These are phyloP conservation scores for Puccinia novopanici DNA, from an alignment of 1,284 basidiomycete species.

Conservation along the genomic window DNA sequence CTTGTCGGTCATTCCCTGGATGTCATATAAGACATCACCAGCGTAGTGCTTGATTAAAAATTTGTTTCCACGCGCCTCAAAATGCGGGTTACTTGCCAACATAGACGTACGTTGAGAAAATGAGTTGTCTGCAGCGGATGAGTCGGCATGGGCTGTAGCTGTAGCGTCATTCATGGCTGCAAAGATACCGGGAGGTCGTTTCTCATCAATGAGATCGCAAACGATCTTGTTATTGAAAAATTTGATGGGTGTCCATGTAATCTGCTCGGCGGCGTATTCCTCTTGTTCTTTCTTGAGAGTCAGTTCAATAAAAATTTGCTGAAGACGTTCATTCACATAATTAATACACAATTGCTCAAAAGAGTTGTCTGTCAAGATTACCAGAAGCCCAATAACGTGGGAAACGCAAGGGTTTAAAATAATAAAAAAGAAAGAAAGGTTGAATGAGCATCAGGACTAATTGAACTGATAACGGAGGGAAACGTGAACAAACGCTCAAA, in stretches of 20 bases:
- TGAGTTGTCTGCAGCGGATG: constrained; percentile 91
- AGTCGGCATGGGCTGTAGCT: constrained; percentile 96
- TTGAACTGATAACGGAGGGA: neutral
- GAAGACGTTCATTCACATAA: constrained; percentile 96
- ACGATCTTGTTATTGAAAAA: constrained; percentile 95
- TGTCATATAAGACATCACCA: constrained; percentile 97
- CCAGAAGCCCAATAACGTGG: constrained; percentile 81
- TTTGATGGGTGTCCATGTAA: constrained; percentile 99
- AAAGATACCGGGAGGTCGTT: constrained; percentile 93
- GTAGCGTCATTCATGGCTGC: constrained; percentile 97
- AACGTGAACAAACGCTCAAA: constrained; percentile 54
- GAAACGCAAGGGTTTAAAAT: constrained; percentile 45
- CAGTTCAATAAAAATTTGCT: constrained; percentile 96
- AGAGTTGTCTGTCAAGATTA: constrained; percentile 75
- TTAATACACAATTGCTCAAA: constrained; percentile 99
- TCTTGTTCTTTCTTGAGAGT: constrained; percentile 99
- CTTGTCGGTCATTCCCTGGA: constrained; percentile 98
- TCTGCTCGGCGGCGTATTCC: constrained; percentile 96
- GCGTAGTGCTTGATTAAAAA: constrained; percentile 93
- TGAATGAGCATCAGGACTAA: neutral
- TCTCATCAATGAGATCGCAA: constrained; percentile 96
- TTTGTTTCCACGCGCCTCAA: constrained; percentile 84
- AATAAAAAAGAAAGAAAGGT: neutral
- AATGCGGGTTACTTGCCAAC: constrained; percentile 72
- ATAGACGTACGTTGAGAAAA: constrained; percentile 86